A percentile compares a stretch with the other conserved stretches of the same genome.
Conservation (phyloP, 495 filamentous ascomycete species). For the Neurospora intermedia region DNA sequence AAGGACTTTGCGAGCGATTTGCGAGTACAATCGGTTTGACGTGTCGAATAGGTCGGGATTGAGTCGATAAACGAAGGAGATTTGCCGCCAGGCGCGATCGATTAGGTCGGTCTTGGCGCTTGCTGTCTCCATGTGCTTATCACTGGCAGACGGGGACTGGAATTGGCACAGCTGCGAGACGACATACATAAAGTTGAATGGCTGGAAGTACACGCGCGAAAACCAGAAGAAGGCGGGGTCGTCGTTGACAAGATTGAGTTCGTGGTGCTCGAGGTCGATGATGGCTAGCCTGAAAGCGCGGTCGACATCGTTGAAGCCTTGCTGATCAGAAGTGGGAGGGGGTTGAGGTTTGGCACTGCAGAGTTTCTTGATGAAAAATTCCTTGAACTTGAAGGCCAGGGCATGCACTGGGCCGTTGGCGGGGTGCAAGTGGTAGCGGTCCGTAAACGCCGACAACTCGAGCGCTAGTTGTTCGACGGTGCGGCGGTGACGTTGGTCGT, state of each 20-base stretch:
- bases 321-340: conserved; percentile 17
- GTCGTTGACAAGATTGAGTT: conserved; percentile 21
- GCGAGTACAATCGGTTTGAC: conserved; percentile 28
- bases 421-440: conserved; percentile 44
- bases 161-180: conserved; percentile 36
- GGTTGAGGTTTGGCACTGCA: conserved; percentile 31
- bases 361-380: conserved; percentile 32
- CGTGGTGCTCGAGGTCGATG: conserved; percentile 31
- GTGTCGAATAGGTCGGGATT: conserved; percentile 36
- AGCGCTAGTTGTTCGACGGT: conserved; percentile 35
- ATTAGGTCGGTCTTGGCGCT: conserved; percentile 33
- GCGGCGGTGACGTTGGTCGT: conserved; percentile 38
- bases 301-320: conserved; percentile 14
- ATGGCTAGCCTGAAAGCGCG: conserved; percentile 38
- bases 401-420: conserved; percentile 51
- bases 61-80: conserved; percentile 29
- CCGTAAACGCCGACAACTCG: conserved; percentile 35
- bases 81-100: conserved; percentile 41
- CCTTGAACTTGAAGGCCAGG: conserved; percentile 37
- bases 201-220: conserved; percentile 37
- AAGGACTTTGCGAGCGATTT: conserved; percentile 33
- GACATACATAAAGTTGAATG: conserved; percentile 44
- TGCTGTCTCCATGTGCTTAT: not conserved
- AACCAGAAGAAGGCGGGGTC: conserved; percentile 41
- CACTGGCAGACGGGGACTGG: not conserved